Evolutionary conservation across 1,139 yeast species (phyloP).

Genomic region (Geotrichum fermentans): DNA sequence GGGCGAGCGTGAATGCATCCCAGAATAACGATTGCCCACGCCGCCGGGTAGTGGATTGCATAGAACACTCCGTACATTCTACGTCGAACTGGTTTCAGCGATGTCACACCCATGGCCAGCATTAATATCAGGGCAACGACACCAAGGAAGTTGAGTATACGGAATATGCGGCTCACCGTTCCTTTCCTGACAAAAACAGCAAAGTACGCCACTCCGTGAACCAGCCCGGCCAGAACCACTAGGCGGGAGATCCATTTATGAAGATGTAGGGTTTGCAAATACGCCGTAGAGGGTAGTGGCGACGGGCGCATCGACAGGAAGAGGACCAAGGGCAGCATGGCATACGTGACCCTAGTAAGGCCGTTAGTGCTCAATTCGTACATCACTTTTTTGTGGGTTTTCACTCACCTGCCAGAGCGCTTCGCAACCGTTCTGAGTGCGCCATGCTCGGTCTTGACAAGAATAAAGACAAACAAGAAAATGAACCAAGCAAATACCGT

Average conservation of each 20-base stretch:
- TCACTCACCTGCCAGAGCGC: conserved; percentile 33
- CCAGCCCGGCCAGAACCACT: conserved; percentile 46
- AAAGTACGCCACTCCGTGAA: conserved; percentile 58
- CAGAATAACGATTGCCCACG: conserved; percentile 58
- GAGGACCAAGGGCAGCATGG: conserved; percentile 60
- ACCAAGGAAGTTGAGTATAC: conserved; percentile 57
- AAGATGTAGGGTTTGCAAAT: conserved; percentile 51
- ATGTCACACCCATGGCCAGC: conserved; percentile 47
- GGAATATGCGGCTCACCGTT: conserved; percentile 42
- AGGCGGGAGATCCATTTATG: conserved; percentile 83
- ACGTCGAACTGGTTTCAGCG: conserved; percentile 54
- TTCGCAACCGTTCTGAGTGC: conserved; percentile 30
- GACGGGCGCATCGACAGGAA: conserved; percentile 60
- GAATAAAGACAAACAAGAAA: conserved; percentile 30
- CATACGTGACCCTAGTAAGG: conserved; percentile 61
- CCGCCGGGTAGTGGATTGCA: conserved; percentile 58
- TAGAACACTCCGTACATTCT: conserved; percentile 57
- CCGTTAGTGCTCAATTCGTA: too few relatives aligned
- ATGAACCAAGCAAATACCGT: conserved; percentile 38
- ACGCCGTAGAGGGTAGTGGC: conserved; percentile 50
- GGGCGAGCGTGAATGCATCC: conserved; percentile 79
- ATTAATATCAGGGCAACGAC: conserved; percentile 47
- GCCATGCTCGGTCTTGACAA: conserved; percentile 29
- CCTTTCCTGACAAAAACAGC: conserved; percentile 44
- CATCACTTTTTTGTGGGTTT: background rate